Evolutionary conservation across 805 yeast genomes (phyloP).

Genomic region (Yamadazyma akitaensis): DNA sequence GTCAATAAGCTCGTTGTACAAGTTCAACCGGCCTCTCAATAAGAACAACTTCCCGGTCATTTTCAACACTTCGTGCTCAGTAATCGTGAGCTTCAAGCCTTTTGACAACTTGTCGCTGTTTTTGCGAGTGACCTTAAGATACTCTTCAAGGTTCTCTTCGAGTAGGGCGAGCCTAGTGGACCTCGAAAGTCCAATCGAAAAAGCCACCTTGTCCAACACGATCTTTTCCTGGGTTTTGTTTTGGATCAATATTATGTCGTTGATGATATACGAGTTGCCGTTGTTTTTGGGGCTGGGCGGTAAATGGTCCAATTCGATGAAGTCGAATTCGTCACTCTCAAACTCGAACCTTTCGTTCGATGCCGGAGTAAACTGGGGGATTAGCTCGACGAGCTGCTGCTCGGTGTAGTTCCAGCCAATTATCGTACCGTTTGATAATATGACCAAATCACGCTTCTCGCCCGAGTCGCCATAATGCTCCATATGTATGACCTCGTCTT

Average conservation of each 20-base stretch:
- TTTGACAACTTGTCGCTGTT: constrained; percentile 65
- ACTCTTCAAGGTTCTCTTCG: constrained; percentile 68
- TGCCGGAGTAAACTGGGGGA: constrained; percentile 53
- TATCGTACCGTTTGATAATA: constrained; percentile 73
- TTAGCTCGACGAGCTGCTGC: constrained; percentile 37
- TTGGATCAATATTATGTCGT: constrained; percentile 69
- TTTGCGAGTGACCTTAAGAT: constrained; percentile 57
- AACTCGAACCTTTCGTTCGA: constrained; percentile 38
- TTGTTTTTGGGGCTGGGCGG: constrained; percentile 20
- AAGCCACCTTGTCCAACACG: constrained; percentile 78
- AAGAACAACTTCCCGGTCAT: constrained; percentile 73
- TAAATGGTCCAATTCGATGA: constrained; percentile 43
- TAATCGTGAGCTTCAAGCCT: constrained; percentile 46
- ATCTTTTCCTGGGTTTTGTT: constrained; percentile 44
- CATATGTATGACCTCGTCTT: constrained; percentile 62
- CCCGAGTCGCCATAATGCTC: constrained; percentile 18
- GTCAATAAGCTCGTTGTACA: constrained; percentile 84
- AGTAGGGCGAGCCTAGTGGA: constrained; percentile 82
- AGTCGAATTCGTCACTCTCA: constrained; percentile 90
- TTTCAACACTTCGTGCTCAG: constrained; percentile 59
- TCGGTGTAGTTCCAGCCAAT: constrained; percentile 84
- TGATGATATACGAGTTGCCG: constrained; percentile 46
- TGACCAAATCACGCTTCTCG: constrained; percentile 48
- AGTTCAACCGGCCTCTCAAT: constrained; percentile 75
- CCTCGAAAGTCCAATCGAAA: constrained; percentile 82